Conservation (phyloP, 306 rosid genomes). For the Rosa persica region DNA sequence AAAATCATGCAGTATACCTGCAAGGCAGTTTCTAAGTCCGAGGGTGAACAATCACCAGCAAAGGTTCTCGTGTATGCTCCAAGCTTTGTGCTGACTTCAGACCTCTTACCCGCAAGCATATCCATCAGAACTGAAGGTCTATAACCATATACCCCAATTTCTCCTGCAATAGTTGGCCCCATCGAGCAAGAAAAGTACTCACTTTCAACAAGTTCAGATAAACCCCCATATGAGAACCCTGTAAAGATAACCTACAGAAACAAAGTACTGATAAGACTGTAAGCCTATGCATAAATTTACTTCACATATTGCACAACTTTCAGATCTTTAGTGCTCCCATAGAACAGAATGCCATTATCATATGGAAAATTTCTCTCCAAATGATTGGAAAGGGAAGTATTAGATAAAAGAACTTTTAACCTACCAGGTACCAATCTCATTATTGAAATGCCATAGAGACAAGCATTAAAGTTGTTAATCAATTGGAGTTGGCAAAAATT, state of each 20-base stretch:
- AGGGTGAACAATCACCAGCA: conserved; percentile 91
- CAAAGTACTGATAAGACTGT: conserved; percentile 34
- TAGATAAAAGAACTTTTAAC: neutral
- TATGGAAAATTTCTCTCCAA: neutral
- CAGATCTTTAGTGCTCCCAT: neutral
- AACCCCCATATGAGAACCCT: conserved; percentile 93
- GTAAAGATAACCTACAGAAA: conserved; percentile 82
- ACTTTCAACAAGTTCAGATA: conserved; percentile 83
- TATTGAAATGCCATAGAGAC: neutral
- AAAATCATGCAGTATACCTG: conserved; percentile 61
- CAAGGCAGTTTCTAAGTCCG: conserved; percentile 96
- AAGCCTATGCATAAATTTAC: neutral
- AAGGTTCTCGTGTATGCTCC: conserved; percentile 98
- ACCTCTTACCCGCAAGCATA: conserved; percentile 98
- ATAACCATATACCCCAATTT: conserved; percentile 95
- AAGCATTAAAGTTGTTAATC: neutral
- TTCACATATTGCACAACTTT: neutral
- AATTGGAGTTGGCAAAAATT: neutral
- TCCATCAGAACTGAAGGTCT: conserved; percentile 88
- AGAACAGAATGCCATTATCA: conserved; percentile 10
- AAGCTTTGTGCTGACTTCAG: conserved; percentile 88
- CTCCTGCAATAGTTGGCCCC: conserved; percentile 96
- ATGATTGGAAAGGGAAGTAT: neutral
- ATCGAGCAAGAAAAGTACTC: conserved; percentile 92
- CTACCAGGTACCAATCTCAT: neutral